Conservation (phyloP, 176 grass and related monocot genomes). For the Poa pratensis region DNA sequence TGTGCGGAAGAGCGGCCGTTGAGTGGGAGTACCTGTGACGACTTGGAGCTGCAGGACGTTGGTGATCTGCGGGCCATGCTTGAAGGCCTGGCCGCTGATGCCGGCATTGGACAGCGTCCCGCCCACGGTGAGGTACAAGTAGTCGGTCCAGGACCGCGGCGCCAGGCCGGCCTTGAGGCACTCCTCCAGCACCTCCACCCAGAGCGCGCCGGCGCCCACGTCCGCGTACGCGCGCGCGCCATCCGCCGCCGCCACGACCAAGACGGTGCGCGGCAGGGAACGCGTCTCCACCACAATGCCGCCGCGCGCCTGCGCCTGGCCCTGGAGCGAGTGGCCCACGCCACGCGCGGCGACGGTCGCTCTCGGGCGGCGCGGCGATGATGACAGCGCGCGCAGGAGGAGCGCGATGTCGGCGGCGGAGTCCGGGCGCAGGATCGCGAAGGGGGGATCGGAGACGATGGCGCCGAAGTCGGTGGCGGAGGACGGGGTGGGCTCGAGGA, state of each 20-base stretch:
- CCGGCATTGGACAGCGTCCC: constrained; percentile 92
- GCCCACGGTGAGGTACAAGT: constrained; percentile 85
- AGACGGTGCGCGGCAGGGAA: constrained; percentile 53
- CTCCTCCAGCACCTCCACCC: constrained; percentile 86
- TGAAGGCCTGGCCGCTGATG: constrained; percentile 94
- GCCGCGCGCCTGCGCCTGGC: constrained; percentile 69
- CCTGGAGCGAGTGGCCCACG: constrained; percentile 79
- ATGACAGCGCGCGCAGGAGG: constrained; percentile 65
- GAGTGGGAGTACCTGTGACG: constrained; percentile 61
- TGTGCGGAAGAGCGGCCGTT: constrained; percentile 21
- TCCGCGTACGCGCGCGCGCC: constrained; percentile 53
- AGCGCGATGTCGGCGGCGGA: constrained; percentile 63
- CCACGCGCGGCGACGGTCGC: constrained; percentile 67
- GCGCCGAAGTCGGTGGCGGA: constrained; percentile 70
- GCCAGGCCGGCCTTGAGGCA: constrained; percentile 68
- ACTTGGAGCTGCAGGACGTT: constrained; percentile 88
- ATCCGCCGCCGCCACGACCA: background rate
- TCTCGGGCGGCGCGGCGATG: constrained; percentile 23
- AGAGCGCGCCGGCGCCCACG: constrained; percentile 73
- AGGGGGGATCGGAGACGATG: constrained; percentile 55
- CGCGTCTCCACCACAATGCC: constrained; percentile 88
- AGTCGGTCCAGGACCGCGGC: constrained; percentile 88
- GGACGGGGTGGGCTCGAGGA: constrained; percentile 48
- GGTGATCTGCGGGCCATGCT: constrained; percentile 90
- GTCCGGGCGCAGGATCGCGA: constrained; percentile 56